Evolutionary conservation across 2,329 filamentous ascomycete genomes (phyloP), one percentile per base, ranked within the genome.

Genomic region (Cytospora chrysosperma): DNA sequence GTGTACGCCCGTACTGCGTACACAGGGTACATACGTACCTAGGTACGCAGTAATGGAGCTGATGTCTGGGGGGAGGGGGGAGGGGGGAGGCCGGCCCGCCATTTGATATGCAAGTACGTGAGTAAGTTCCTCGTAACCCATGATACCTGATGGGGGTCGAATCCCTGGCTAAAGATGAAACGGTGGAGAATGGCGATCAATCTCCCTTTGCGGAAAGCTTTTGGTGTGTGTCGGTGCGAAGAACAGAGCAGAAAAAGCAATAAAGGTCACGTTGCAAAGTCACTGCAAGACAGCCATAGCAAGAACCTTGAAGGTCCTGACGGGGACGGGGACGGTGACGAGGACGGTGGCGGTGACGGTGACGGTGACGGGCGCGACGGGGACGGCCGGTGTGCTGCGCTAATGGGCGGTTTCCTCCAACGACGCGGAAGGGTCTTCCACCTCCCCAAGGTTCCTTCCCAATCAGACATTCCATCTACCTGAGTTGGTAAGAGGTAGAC

Each of bases 21-120:
- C n/a, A n/a, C n/a, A n/a, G n/a, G n/a, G n/a, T n/a, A n/a, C n/a
- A n/a, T n/a, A n/a, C n/a, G n/a, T n/a, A n/a, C n/a, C n/a, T n/a
- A n/a, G n/a, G n/a, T 21, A 47, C n/a, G 40, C n/a, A 47, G n/a
- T 21, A 24, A 24, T 47, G 49, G 54, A 28, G 51, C 28, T 34
- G 28, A 34, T 30, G 56, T 53, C 51, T 56, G 61, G 28, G 61
- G 55, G 56, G n/a, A n/a, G n/a, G n/a, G n/a, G n/a, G n/a, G n/a
- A n/a, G 61, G 28, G 61, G 55, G 56, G 55, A 55, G 27, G 61
- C 55, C 61, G 61, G 61, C 50, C 56, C 61, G 61, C 55, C 43
- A 52, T 24, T 17, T 28, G 26, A 21, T 21, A 13, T 21, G 43
- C n/a, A 47, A 8, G 40, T 47, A 47, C 9, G 2, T 10, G 10